phyloP scores from a whole-genome alignment of 257 asterid genomes.

The Solanum stenotomum region DNA sequence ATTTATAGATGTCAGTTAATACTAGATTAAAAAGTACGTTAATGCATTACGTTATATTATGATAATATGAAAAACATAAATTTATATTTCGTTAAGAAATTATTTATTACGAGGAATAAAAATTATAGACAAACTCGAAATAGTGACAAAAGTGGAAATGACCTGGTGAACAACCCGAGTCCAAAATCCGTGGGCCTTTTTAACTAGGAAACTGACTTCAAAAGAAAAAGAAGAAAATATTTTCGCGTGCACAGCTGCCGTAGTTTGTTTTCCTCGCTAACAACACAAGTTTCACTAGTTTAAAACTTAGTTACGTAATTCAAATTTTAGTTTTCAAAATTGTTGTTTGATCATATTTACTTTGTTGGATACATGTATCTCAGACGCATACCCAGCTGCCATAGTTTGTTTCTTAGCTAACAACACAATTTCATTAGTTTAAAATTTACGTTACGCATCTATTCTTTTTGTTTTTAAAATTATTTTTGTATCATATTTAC shows the following conservation, averaged over 20 bases:
- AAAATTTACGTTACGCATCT: not conserved
- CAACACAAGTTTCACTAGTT: too few species aligned
- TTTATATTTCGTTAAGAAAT: too few species aligned
- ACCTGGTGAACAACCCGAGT: not conserved
- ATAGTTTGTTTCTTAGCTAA: too few species aligned
- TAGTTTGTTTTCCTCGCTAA: not conserved
- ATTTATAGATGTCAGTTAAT: too few species aligned
- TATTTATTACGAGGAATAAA: not conserved
- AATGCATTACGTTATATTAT: too few species aligned
- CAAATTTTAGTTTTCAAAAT: fast-evolving
- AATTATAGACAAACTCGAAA: not conserved
- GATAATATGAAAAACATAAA: not conserved
- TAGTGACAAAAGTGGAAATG: not conserved
- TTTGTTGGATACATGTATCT: not conserved
- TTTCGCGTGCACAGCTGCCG: not conserved
- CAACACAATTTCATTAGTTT: not conserved
- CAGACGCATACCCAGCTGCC: too few species aligned
- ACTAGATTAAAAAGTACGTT: too few species aligned
- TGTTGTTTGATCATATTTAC: too few species aligned
- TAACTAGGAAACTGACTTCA: not conserved
- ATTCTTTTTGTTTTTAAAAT: too few species aligned
- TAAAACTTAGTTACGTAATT: too few species aligned
- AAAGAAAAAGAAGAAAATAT: not conserved
- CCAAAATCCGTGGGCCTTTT: not conserved
- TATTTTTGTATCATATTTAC: too few species aligned